A percentile compares a stretch with the other conserved stretches of the same genome.
Conservation (phyloP, 1,139 yeast genomes). For the Yamadazyma conglobata region DNA sequence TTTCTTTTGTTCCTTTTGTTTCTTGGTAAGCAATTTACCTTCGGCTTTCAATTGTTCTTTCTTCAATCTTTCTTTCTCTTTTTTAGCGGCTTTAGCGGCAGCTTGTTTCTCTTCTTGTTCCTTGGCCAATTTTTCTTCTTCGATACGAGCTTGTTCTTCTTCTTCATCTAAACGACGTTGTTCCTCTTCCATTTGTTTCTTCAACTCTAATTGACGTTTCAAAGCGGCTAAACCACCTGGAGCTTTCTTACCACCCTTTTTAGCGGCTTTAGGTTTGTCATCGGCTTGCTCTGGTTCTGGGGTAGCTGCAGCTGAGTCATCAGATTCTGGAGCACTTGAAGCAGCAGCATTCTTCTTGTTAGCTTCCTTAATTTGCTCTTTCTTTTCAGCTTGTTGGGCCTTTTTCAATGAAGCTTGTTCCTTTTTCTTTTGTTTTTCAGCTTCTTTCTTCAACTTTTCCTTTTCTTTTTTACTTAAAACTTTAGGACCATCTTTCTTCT, state of each 20-base stretch:
- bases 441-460: constrained; percentile 96
- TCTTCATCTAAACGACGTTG: constrained; percentile 61
- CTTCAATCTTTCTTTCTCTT: constrained; percentile 79
- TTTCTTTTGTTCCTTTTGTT: constrained; percentile 91
- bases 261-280: constrained; percentile 37
- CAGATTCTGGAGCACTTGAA: constrained; percentile 32
- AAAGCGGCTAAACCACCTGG: constrained; percentile 81
- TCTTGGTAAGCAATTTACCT: constrained; percentile 86
- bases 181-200: constrained; percentile 80
- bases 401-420: constrained; percentile 87
- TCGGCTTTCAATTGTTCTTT: constrained; percentile 84
- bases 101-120: constrained; percentile 69
- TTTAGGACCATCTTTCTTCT: constrained; percentile 51
- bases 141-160: constrained; percentile 62
- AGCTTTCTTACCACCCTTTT: constrained; percentile 64
- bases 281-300: constrained; percentile 33
- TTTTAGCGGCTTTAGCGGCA: constrained; percentile 69
- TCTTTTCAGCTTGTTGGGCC: constrained; percentile 55
- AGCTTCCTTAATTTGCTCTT: constrained; percentile 62
- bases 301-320: constrained; percentile 26
- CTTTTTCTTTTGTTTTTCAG: constrained; percentile 91
- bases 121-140: constrained; percentile 54
- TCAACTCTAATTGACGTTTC: constrained; percentile 80
- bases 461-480: constrained; percentile 94
- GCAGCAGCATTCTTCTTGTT: constrained; percentile 55